phyloP scores from a whole-genome alignment of 352 stramenopile genomes.

The Phytophthora megakarya region DNA sequence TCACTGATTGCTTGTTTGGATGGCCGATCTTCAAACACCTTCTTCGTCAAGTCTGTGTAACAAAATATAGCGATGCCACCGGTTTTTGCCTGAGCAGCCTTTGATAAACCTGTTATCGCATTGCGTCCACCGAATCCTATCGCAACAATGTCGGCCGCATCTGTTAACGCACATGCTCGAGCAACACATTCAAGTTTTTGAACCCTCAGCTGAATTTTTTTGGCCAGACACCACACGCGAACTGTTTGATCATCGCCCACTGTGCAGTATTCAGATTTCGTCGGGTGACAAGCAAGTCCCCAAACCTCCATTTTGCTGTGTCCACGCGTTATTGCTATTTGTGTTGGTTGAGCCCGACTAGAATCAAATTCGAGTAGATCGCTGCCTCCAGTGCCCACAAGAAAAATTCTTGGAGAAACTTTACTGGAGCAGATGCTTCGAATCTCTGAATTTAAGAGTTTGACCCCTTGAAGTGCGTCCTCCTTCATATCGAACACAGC shows the following conservation, averaged over 20 bases:
- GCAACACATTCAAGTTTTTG: conserved; percentile 53
- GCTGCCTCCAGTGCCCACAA: conserved; percentile 87
- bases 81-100: conserved; percentile 50
- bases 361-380: conserved; percentile 89
- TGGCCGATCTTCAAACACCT: conserved; percentile 73
- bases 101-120: conserved; percentile 24
- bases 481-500: conserved; percentile 51
- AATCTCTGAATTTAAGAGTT: conserved; percentile 43
- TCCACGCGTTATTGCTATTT: conserved; percentile 46
- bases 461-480: conserved; percentile 20
- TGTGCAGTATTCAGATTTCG: conserved; percentile 69
- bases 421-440: conserved; percentile 50
- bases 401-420: conserved; percentile 45
- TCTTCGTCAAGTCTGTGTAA: conserved; percentile 68
- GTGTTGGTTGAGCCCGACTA: conserved; percentile 15
- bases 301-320: conserved; percentile 84
- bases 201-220: conserved; percentile 46
- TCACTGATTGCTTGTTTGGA: conserved; percentile 87
- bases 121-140: conserved; percentile 70
- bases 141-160: conserved; percentile 48
- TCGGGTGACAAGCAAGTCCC: conserved; percentile 79
- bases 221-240: conserved; percentile 76
- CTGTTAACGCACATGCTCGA: conserved; percentile 67
- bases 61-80: conserved; percentile 63
- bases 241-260: conserved; percentile 83